Evolutionary conservation across 345 rosid genomes (phyloP), one percentile per base, ranked within the genome.

Genomic region (Brassica cretica): DNA sequence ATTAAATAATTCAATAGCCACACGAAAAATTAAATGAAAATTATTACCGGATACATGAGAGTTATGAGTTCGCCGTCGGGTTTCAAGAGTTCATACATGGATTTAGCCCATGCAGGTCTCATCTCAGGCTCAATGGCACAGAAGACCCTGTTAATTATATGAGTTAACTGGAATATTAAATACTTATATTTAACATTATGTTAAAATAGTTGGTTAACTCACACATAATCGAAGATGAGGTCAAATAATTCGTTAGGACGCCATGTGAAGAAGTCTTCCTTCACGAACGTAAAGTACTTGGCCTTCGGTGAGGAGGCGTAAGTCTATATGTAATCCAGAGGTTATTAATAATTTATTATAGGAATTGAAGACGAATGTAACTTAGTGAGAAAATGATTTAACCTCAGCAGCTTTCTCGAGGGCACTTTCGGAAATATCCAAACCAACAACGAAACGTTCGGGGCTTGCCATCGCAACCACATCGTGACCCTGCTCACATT

Each of bases 41-140:
- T 1, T 39, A 27, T 73, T 76, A 91, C 98, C 33, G 97, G 98
- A 80, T 86, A 93, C 81, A 91, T 93, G 66, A 91, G 84, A 73
- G 98, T 91, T 63, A 90, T 74, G 55, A 93, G 95, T 84, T 93
- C 95, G 72, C 97, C 97, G 60, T 90, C 89, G 3, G 91, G 90
- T 84, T 87, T 91, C 59, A 91, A 85, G 65, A 90, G 70, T 41
- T 88, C 86, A 16, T 70, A 41, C 67, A 88, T 80, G 65, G 76
- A 79, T 71, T 79, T 78, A 64, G 89, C 95, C 98, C 98, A 93
- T 46, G 83, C 85, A 56, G 77, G 21, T 80, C 97, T 88, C 92
- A 76, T 71, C 73, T 76, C 84, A 0, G 89, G 97, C 24, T 88
- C 85, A 80, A 91, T 88, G 53, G 97, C 97, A 85, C 93, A 77